A percentile compares a stretch with the other conserved stretches of the same genome.
Evolutionary conservation across 2,329 filamentous ascomycete genomes (phyloP).

Genomic region (Colletotrichum caudatum): DNA sequence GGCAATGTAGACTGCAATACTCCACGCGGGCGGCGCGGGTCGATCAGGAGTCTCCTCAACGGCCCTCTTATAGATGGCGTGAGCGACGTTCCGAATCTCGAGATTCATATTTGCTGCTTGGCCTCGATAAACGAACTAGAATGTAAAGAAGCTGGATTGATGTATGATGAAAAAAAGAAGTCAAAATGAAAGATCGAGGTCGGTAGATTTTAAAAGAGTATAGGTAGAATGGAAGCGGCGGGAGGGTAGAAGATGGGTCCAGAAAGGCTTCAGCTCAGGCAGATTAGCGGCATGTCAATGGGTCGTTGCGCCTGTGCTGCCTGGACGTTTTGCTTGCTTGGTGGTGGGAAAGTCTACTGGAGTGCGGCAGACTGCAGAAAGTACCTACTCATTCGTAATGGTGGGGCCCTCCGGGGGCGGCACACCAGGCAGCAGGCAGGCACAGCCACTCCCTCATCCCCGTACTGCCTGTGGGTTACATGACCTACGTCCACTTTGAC

Average conservation of each 20-base stretch:
- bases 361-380: slow-evolving; percentile 1
- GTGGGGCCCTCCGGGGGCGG: slow-evolving; percentile 8
- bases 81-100: slow-evolving; percentile 25
- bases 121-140: not conserved
- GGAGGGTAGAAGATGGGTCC: not conserved
- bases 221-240: not conserved
- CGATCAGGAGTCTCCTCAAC: slow-evolving; percentile 46
- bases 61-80: slow-evolving; percentile 51
- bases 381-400: slow-evolving; percentile 3
- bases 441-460: slow-evolving; percentile 29
- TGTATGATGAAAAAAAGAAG: not conserved
- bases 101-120: not conserved
- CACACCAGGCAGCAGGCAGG: slow-evolving; percentile 36
- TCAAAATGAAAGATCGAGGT: not conserved
- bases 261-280: slow-evolving; percentile 7
- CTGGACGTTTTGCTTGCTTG: not conserved
- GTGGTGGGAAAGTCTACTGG: not conserved
- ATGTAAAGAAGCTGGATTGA: slow-evolving; percentile 14
- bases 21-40: slow-evolving; percentile 55
- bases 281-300: slow-evolving; percentile 11
- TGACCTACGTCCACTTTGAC: no score
- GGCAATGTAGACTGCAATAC: slow-evolving; percentile 53
- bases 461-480: no score
- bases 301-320: slow-evolving; percentile 25
- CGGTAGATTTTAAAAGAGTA: slow-evolving; percentile 2